These are phyloP conservation scores for Brassica hybrid DNA, from an alignment of 441 rosid genomes.

Conservation along the genomic window DNA sequence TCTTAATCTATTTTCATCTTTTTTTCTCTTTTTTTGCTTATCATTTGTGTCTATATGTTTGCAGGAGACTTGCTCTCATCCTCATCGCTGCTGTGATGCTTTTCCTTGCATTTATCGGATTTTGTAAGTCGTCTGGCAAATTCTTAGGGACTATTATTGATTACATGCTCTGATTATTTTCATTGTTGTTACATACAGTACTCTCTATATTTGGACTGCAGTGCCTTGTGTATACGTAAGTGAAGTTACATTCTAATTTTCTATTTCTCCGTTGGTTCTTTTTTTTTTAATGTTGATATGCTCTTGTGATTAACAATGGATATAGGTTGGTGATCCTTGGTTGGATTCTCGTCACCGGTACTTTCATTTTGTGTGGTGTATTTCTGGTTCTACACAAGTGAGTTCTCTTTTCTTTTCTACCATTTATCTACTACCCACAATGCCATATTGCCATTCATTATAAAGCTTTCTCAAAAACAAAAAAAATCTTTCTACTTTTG, in stretches of 20 bases:
- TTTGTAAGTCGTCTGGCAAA: constrained; percentile 60
- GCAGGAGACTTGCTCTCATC: constrained; percentile 80
- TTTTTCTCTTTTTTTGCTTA: not conserved
- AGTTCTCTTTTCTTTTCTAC: constrained; percentile 34
- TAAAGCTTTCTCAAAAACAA: not conserved
- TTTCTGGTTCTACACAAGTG: constrained; percentile 87
- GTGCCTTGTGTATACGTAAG: constrained; percentile 87
- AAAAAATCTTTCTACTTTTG: not conserved
- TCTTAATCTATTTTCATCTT: not conserved
- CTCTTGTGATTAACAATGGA: constrained; percentile 30
- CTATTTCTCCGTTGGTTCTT: not conserved
- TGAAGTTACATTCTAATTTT: constrained; percentile 32
- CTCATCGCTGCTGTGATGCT: constrained; percentile 90
- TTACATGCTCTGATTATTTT: constrained; percentile 15
- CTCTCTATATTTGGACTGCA: constrained; percentile 81
- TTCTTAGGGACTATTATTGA: not conserved
- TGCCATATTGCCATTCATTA: not conserved
- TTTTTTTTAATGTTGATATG: not conserved
- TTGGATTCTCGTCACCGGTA: constrained; percentile 85
- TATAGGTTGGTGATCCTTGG: constrained; percentile 83
- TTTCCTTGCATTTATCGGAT: constrained; percentile 84
- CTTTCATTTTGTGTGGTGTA: constrained; percentile 83
- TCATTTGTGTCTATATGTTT: constrained; percentile 7
- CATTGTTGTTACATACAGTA: constrained; percentile 54
- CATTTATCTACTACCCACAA: not conserved